Evolutionary conservation across 2,329 filamentous ascomycete species (phyloP).

Genomic region (Fusarium tupiense): DNA sequence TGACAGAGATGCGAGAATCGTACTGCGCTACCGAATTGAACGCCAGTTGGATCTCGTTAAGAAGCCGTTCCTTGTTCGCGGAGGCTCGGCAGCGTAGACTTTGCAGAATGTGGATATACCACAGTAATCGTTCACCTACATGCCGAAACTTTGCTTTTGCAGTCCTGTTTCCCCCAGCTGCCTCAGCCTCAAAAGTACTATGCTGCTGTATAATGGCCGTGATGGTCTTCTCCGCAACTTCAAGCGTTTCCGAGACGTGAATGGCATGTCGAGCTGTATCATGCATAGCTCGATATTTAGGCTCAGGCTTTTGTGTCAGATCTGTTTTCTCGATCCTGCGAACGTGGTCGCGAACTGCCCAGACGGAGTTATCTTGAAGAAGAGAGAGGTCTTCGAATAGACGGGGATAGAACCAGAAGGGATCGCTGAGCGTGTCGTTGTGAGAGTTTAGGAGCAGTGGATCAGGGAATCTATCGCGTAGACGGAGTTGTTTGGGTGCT

Average conservation of each 20-base stretch:
- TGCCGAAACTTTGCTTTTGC: conserved; percentile 11
- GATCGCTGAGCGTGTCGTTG: not conserved
- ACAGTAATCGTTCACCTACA: conserved; percentile 47
- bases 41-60: conserved; percentile 64
- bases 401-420: conserved; percentile 22
- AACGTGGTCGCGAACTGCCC: conserved; percentile 51
- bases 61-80: conserved; percentile 57
- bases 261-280: conserved; percentile 56
- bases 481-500: not conserved
- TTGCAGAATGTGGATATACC: conserved; percentile 46
- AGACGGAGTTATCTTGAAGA: conserved; percentile 46
- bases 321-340: conserved; percentile 46
- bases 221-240: conserved; percentile 47
- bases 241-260: conserved; percentile 56
- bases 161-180: not conserved
- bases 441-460: not conserved
- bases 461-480: not conserved
- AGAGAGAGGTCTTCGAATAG: not conserved
- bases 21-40: conserved; percentile 57
- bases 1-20: conserved; percentile 51
- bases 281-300: conserved; percentile 51
- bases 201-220: conserved; percentile 48
- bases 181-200: conserved; percentile 14
- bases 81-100: conserved; percentile 50
- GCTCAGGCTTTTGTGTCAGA: conserved; percentile 34